Conservation (phyloP, 139 green algal species). For the Eudorina sp. region DNA sequence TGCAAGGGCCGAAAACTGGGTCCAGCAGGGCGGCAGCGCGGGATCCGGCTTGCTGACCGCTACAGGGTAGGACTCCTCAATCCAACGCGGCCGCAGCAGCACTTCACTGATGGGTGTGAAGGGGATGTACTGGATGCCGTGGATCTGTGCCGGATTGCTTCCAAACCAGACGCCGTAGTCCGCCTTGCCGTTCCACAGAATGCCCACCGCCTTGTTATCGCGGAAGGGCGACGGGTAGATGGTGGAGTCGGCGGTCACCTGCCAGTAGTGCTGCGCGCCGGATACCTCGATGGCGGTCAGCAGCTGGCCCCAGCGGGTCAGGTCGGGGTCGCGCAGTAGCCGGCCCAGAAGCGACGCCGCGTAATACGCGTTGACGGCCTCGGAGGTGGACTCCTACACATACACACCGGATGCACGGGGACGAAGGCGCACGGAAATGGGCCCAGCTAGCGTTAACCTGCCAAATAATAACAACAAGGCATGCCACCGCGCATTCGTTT, state of each 20-base stretch:
- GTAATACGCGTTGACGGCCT: slow-evolving; percentile 69
- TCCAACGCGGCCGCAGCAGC: background rate
- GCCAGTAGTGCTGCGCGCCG: slow-evolving; percentile 56
- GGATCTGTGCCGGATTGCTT: slow-evolving; percentile 48
- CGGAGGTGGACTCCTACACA: slow-evolving; percentile 67
- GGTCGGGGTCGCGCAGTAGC: slow-evolving; percentile 38
- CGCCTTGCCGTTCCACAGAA: slow-evolving; percentile 66
- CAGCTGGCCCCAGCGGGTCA: slow-evolving; percentile 52
- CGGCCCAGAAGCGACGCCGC: slow-evolving; percentile 53
- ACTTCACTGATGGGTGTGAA: slow-evolving; percentile 36
- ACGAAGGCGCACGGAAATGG: no score
- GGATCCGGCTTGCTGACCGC: background rate
- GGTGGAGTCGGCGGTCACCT: slow-evolving; percentile 34
- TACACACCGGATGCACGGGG: no score
- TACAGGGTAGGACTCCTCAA: background rate
- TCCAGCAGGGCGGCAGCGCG: background rate
- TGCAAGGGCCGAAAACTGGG: background rate
- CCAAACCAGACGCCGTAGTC: slow-evolving; percentile 66
- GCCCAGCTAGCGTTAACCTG: no score
- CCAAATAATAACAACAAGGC: no score
- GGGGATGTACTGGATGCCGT: slow-evolving; percentile 67
- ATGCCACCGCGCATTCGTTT: no score
- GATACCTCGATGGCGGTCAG: slow-evolving; percentile 53
- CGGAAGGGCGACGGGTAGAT: slow-evolving; percentile 55
- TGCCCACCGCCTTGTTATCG: slow-evolving; percentile 53